Percentiles rank a stretch among this genome's conserved stretches.
Conservation (phyloP, 441 rosid species). For the Eruca vesicaria region DNA sequence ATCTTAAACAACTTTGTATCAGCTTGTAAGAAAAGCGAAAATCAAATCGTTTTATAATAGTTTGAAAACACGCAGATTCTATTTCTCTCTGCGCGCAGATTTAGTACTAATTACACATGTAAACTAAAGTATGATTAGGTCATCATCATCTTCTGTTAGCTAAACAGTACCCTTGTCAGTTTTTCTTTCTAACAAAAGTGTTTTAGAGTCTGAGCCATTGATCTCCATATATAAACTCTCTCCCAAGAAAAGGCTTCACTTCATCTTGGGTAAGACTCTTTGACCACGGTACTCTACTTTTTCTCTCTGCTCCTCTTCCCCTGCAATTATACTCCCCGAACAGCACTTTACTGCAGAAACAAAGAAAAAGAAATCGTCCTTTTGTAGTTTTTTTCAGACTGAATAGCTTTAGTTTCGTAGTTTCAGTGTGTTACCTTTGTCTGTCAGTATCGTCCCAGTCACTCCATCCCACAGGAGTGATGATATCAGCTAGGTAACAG, state of each 20-base stretch:
- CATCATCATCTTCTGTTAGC: slow-evolving; percentile 28
- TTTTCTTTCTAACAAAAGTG: neutral
- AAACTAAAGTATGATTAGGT: slow-evolving; percentile 11
- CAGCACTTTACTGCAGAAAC: slow-evolving; percentile 53
- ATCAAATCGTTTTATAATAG: neutral
- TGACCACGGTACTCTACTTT: slow-evolving; percentile 69
- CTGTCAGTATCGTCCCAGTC: slow-evolving; percentile 72
- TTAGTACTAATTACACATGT: slow-evolving; percentile 28
- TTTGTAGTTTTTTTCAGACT: neutral
- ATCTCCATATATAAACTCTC: slow-evolving; percentile 65
- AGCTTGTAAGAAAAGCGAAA: slow-evolving; percentile 25
- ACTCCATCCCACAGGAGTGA: slow-evolving; percentile 82
- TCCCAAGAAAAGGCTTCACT: slow-evolving; percentile 54
- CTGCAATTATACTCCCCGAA: slow-evolving; percentile 78
- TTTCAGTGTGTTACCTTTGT: slow-evolving; percentile 52
- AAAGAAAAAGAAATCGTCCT: neutral
- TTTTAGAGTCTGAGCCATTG: slow-evolving; percentile 73
- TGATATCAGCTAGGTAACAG: slow-evolving; percentile 59
- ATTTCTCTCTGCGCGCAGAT: neutral
- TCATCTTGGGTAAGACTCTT: slow-evolving; percentile 53
- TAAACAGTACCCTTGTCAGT: neutral
- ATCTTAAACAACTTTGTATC: slow-evolving; percentile 13
- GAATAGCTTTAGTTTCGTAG: neutral
- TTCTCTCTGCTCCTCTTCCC: slow-evolving; percentile 74
- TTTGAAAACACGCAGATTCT: slow-evolving; percentile 7